A percentile compares a stretch with the other conserved stretches of the same genome.
These are phyloP conservation scores for Microsporum audouinii DNA, from an alignment of 2,329 filamentous ascomycete genomes.

Conservation along the genomic window DNA sequence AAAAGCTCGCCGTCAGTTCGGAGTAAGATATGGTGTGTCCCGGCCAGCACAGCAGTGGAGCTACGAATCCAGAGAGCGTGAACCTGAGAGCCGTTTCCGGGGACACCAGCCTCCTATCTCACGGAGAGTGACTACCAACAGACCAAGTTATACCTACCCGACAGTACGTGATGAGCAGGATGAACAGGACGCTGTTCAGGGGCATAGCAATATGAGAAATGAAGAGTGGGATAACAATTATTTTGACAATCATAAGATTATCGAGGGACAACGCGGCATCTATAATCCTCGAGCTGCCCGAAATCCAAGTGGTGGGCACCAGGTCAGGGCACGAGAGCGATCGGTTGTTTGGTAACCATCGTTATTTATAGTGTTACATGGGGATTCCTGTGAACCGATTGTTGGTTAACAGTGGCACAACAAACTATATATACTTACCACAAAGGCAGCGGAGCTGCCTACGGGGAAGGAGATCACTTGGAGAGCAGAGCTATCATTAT, in stretches of 20 bases:
- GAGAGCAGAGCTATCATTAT: neutral
- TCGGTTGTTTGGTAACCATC: neutral
- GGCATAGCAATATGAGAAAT: neutral
- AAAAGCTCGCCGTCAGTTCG: neutral
- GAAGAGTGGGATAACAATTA: neutral
- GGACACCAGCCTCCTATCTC: neutral
- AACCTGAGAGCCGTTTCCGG: neutral
- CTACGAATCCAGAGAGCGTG: neutral
- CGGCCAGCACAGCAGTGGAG: neutral
- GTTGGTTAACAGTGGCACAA: neutral
- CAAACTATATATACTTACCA: neutral
- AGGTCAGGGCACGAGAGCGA: neutral
- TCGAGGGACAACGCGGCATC: neutral
- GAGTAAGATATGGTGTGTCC: neutral
- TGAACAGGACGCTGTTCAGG: neutral
- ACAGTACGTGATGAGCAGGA: neutral
- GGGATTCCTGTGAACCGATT: neutral
- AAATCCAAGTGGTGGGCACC: neutral
- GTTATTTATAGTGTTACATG: no score
- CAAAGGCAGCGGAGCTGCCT: neutral
- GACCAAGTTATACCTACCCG: neutral
- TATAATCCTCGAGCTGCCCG: neutral
- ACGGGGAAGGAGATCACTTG: neutral
- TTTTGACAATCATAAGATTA: neutral
- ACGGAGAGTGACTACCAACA: neutral